A percentile compares a stretch with the other conserved stretches of the same genome.
Evolutionary conservation across 257 asterid species (phyloP).

Genomic region (Rehmannia glutinosa): DNA sequence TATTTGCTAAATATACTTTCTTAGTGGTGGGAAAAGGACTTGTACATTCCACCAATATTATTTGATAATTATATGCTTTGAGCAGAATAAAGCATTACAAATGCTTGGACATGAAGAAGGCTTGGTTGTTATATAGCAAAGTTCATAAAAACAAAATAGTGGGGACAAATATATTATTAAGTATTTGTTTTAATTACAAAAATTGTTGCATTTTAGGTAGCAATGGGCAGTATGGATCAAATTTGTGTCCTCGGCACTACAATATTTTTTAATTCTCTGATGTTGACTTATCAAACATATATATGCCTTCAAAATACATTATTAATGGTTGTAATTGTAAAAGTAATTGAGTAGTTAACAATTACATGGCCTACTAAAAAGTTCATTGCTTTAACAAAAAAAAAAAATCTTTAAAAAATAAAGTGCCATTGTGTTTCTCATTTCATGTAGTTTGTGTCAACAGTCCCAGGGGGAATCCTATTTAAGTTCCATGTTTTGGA

Average conservation of each 20-base stretch:
- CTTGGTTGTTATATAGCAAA: conserved; percentile 3
- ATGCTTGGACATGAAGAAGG: conserved; percentile 14
- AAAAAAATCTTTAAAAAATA: too few species aligned
- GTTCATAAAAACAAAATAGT: not conserved
- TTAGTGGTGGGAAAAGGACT: not conserved
- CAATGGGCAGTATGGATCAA: not conserved
- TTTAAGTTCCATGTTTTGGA: too few species aligned
- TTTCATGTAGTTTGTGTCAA: too few species aligned
- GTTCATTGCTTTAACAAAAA: not conserved
- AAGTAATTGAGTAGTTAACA: not conserved
- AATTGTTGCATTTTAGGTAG: conserved; percentile 10
- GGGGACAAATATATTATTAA: too few species aligned
- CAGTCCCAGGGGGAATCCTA: too few species aligned
- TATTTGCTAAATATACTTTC: too few species aligned
- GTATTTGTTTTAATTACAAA: too few species aligned
- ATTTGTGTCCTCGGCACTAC: not conserved
- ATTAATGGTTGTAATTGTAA: not conserved
- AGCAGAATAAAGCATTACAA: not conserved
- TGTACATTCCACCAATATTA: not conserved
- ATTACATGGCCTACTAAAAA: not conserved
- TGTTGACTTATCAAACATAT: not conserved
- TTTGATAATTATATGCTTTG: not conserved
- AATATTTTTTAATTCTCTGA: not conserved
- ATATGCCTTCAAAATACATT: not conserved
- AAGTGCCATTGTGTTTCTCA: too few species aligned